Conservation (phyloP, 306 rosid genomes). For the Malus domestica region DNA sequence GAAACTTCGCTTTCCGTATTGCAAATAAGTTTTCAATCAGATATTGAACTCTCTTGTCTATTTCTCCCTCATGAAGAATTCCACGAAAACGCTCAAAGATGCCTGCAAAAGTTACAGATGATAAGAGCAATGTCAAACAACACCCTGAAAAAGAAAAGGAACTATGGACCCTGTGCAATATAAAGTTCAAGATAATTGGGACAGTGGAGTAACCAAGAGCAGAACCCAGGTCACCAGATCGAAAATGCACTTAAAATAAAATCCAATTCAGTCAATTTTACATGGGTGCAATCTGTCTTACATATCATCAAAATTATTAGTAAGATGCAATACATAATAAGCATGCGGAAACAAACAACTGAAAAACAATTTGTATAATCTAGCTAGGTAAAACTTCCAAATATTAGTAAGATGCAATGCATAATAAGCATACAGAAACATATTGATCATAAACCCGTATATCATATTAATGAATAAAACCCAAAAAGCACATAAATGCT, state of each 20-base stretch:
- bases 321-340: neutral
- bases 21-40: constrained; percentile 89
- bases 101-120: constrained; percentile 34
- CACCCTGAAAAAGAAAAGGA: neutral
- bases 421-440: neutral
- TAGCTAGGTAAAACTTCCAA: neutral
- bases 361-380: neutral
- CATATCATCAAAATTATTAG: neutral
- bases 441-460: neutral
- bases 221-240: neutral
- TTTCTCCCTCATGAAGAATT: constrained; percentile 96
- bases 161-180: neutral
- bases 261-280: neutral
- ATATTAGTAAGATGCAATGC: neutral
- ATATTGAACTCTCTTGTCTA: constrained; percentile 84
- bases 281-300: neutral
- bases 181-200: neutral
- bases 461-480: neutral
- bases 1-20: constrained; percentile 81
- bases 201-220: neutral
- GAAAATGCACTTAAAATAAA: too few species aligned
- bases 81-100: constrained; percentile 96
- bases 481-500: neutral
- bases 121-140: neutral
- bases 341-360: neutral